phyloP scores from a whole-genome alignment of 2,329 filamentous ascomycete genomes.

The Claviceps pazoutovae region DNA sequence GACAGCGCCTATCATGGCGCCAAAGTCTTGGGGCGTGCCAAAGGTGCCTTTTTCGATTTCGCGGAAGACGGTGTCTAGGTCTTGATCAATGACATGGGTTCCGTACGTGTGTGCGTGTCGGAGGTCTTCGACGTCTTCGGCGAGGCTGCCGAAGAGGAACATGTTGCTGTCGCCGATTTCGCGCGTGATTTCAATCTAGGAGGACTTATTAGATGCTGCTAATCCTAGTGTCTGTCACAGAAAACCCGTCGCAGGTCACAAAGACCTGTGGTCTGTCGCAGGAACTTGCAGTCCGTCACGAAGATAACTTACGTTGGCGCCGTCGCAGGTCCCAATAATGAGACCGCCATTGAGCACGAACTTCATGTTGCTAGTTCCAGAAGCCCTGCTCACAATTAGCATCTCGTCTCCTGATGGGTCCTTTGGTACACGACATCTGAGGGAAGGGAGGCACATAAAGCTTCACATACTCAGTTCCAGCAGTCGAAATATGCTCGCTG shows the following conservation, averaged over 20 bases:
- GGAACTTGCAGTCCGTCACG: too few relatives aligned
- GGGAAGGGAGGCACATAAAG: background rate
- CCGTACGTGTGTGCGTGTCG: slow-evolving; percentile 83
- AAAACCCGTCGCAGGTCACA: too few relatives aligned
- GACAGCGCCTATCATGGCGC: slow-evolving; percentile 71
- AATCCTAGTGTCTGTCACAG: too few relatives aligned
- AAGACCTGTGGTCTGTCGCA: background rate
- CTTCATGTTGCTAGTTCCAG: slow-evolving; percentile 97
- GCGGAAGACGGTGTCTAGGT: slow-evolving; percentile 69
- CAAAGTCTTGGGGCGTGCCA: slow-evolving; percentile 64
- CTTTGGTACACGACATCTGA: too few relatives aligned
- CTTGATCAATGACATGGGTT: slow-evolving; percentile 60
- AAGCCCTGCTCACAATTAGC: slow-evolving; percentile 30
- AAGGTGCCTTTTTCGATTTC: slow-evolving; percentile 70
- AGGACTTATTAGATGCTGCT: background rate
- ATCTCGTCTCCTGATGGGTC: too few relatives aligned
- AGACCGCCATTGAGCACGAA: slow-evolving; percentile 95
- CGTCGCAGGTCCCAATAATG: slow-evolving; percentile 95
- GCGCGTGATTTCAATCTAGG: slow-evolving; percentile 82
- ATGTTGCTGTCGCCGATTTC: slow-evolving; percentile 96
- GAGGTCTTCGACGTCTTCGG: slow-evolving; percentile 92
- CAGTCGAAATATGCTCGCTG: slow-evolving; percentile 96
- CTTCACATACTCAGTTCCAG: slow-evolving; percentile 64
- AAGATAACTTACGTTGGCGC: slow-evolving; percentile 65
- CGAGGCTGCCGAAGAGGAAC: slow-evolving; percentile 92